Percentiles rank a stretch among this genome's conserved stretches.
Evolutionary conservation across 192 early-diverging fungal genomes (phyloP).

Genomic region (Dissophora globulifera): DNA sequence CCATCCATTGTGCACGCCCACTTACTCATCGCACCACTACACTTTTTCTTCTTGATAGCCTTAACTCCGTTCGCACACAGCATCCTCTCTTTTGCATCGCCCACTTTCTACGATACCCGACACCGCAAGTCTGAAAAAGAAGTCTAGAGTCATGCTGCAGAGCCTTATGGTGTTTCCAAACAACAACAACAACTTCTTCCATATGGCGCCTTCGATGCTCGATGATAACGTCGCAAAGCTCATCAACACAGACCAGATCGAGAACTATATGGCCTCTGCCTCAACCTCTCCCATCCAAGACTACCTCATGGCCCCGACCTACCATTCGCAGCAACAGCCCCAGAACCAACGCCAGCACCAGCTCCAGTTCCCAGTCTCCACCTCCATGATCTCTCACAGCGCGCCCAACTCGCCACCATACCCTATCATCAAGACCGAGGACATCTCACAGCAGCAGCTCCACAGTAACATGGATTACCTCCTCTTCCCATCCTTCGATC

Average conservation of each 20-base stretch:
- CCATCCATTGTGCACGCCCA: no score
- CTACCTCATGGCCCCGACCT: constrained; percentile 29
- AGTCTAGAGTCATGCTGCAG: constrained; percentile 40
- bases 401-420: constrained; percentile 39
- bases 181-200: constrained; percentile 35
- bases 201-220: constrained; percentile 16
- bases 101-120: not conserved
- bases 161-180: constrained; percentile 43
- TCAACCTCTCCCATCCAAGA: constrained; percentile 40
- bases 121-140: not conserved
- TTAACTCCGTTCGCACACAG: no score
- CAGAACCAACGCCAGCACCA: constrained; percentile 41
- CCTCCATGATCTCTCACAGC: constrained; percentile 21
- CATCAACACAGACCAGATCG: constrained; percentile 32
- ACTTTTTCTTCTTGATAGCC: no score
- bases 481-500: constrained; percentile 34
- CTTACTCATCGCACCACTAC: no score
- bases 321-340: constrained; percentile 20
- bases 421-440: constrained; percentile 42
- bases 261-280: constrained; percentile 30
- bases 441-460: constrained; percentile 17
- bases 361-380: constrained; percentile 9
- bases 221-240: constrained; percentile 36
- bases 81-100: not conserved
- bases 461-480: constrained; percentile 28